A percentile compares a stretch with the other conserved stretches of the same genome.
These are phyloP conservation scores for Lonicera japonica DNA, from an alignment of 129 eudicot species.

Conservation along the genomic window DNA sequence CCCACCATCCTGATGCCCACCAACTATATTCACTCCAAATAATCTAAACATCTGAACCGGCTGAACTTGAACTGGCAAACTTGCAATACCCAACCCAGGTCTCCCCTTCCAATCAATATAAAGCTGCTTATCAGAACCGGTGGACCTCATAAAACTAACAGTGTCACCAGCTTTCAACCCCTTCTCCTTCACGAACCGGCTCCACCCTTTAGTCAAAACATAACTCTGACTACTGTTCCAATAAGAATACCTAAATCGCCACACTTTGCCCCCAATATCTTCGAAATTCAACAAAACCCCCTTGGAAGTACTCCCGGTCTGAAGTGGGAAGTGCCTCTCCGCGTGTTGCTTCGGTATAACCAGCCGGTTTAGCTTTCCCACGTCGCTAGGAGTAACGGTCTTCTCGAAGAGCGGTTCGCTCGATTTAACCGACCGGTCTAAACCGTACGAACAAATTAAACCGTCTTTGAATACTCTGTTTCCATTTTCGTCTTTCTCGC, in stretches of 20 bases:
- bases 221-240: slow-evolving; percentile 95
- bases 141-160: slow-evolving; percentile 64
- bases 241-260: slow-evolving; percentile 85
- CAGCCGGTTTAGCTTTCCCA: slow-evolving; percentile 74
- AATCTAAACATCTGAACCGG: slow-evolving; percentile 61
- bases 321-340: slow-evolving; percentile 79
- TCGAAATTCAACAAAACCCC: slow-evolving; percentile 77
- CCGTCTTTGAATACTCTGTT: slow-evolving; percentile 14
- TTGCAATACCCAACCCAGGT: slow-evolving; percentile 20
- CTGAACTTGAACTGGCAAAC: background rate
- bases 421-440: slow-evolving; percentile 19
- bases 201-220: slow-evolving; percentile 91
- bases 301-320: slow-evolving; percentile 42
- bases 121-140: slow-evolving; percentile 58
- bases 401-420: slow-evolving; percentile 63
- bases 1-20: slow-evolving; percentile 5
- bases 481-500: background rate
- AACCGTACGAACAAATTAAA: background rate
- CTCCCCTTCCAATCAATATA: slow-evolving; percentile 60
- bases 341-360: slow-evolving; percentile 94
- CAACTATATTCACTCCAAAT: slow-evolving; percentile 66
- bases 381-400: slow-evolving; percentile 80
- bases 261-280: slow-evolving; percentile 64
- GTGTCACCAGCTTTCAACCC: slow-evolving; percentile 62
- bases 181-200: slow-evolving; percentile 92